Evolutionary conservation across 2,329 filamentous ascomycete species (phyloP), one percentile per base, ranked within the genome.

Genomic region (Calonectria hongkongensis): DNA sequence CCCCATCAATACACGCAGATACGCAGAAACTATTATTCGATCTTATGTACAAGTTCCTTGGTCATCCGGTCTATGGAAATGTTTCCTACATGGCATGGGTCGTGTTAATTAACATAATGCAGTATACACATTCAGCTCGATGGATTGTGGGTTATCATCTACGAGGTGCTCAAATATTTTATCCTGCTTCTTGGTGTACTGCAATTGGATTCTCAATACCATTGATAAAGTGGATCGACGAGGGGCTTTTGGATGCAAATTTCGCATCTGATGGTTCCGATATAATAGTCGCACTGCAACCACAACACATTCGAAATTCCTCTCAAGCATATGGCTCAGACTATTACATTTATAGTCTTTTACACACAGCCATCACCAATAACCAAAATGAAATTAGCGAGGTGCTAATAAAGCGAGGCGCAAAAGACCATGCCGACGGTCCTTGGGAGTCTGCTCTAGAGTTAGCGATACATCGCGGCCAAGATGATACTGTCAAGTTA

Each of bases 111-210:
- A 51, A 12, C 5, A 25, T 30, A 6, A 4, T 51, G 4, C 48
- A 51, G 27, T 51, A 13, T 13, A 30, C 27, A 25, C 21, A 13
- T 3, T 30, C 27, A 13, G 3, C 12, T 28, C 25, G 25, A 51
- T 9, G 12, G 15, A n/a, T 8, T 25, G 3, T 6, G 5, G 25
- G 30, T 30, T 27, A 27, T 13, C 2, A 28, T 10, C 12, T 51
- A 18, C 12, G 12, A 15, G 48, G 13, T 4, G 28, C 27, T 30
- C 48, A 51, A 51, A 25, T 25, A 13, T 51, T 51, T 15, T n/a
- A 51, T 15, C 48, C 48, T 28, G 48, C 48, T 12, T 51, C 25
- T 18, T 51, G 48, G 48, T 51, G 48, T 51, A 15, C 48, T 30
- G 25, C 48, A 16, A 51, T 51, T 30, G 48, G 48, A 18, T 51